These are phyloP conservation scores for Fraxinus baroniana DNA, from an alignment of 305 asterid genomes.

Conservation along the genomic window DNA sequence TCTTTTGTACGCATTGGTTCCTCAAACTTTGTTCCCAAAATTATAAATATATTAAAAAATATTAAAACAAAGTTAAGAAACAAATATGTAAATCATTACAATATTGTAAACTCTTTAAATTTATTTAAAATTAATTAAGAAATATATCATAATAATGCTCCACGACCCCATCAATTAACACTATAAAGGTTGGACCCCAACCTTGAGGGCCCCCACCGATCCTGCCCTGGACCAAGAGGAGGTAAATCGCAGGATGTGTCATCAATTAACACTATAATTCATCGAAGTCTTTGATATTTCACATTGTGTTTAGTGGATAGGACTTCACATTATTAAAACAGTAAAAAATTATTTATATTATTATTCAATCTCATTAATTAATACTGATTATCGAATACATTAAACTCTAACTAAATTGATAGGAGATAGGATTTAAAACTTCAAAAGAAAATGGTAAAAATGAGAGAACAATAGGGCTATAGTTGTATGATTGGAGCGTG, in stretches of 20 bases:
- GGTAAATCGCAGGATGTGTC: no score
- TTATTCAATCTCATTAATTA: neutral
- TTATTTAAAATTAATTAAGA: neutral
- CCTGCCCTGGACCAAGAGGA: no score
- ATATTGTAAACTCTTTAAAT: neutral
- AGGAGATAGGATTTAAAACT: neutral
- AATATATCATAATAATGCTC: no score
- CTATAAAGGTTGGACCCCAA: no score
- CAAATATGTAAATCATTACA: neutral
- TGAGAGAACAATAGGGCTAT: neutral
- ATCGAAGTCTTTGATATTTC: no score
- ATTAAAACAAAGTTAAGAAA: neutral
- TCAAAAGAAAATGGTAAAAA: neutral
- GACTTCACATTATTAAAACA: neutral
- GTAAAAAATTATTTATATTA: no score
- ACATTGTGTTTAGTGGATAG: no score
- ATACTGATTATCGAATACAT: no score
- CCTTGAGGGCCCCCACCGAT: no score
- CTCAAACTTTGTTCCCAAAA: neutral
- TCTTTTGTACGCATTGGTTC: neutral
- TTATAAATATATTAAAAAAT: no score
- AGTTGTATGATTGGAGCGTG: constrained; percentile 54
- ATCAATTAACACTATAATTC: no score
- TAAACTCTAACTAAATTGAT: neutral
- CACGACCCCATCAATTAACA: neutral